Percentiles rank a stretch among this genome's conserved stretches.
phyloP scores from a whole-genome alignment of 208 protist genomes.

The Wallacemonas collosoma region DNA sequence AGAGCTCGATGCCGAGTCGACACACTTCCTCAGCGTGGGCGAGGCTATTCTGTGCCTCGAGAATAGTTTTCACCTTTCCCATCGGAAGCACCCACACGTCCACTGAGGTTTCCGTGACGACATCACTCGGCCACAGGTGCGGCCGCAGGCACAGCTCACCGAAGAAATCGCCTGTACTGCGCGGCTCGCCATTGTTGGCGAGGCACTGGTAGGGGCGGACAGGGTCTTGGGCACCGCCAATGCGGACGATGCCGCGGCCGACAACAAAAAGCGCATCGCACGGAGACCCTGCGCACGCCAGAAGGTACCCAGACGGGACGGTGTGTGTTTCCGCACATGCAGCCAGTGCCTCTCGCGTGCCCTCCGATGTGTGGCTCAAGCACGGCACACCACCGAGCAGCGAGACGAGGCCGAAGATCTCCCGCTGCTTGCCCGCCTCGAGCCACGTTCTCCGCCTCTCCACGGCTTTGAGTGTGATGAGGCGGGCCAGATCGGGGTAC shows the following conservation, averaged over 20 bases:
- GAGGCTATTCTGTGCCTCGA: slow-evolving; percentile 44
- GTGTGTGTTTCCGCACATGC: slow-evolving; percentile 40
- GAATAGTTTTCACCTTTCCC: slow-evolving; percentile 43
- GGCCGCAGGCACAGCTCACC: slow-evolving; percentile 77
- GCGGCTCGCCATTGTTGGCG: slow-evolving; percentile 30
- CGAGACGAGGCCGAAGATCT: slow-evolving; percentile 65
- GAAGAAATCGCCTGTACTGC: slow-evolving; percentile 68
- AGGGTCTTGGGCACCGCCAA: slow-evolving; percentile 27
- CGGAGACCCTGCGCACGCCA: slow-evolving; percentile 44
- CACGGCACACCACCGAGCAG: slow-evolving; percentile 80
- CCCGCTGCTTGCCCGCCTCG: slow-evolving; percentile 61
- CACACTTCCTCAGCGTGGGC: slow-evolving; percentile 79
- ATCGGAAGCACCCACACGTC: slow-evolving; percentile 72
- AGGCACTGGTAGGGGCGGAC: not conserved
- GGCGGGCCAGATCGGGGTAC: slow-evolving; percentile 50
- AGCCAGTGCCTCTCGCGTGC: slow-evolving; percentile 64
- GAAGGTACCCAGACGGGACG: slow-evolving; percentile 46
- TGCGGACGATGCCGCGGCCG: slow-evolving; percentile 58
- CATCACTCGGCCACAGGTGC: slow-evolving; percentile 70
- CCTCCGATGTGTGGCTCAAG: slow-evolving; percentile 80
- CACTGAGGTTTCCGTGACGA: slow-evolving; percentile 66
- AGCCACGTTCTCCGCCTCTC: slow-evolving; percentile 67
- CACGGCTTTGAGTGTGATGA: slow-evolving; percentile 47
- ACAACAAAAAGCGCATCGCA: slow-evolving; percentile 78
- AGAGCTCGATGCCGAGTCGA: slow-evolving; percentile 77